Evolutionary conservation across 768 basidiomycete genomes (phyloP).

Genomic region (Lentinula sp.): DNA sequence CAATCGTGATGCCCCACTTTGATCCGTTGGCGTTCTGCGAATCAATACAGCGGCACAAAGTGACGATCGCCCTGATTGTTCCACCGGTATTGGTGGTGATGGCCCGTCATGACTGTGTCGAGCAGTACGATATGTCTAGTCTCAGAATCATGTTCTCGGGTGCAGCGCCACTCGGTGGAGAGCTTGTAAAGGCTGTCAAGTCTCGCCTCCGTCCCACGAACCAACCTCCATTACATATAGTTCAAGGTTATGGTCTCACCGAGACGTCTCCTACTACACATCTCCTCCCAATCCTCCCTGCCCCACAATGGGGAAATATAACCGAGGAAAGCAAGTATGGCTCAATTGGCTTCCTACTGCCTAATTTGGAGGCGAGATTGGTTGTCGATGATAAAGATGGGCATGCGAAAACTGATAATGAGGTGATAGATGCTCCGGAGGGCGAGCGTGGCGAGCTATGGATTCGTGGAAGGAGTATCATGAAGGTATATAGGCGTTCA

Average conservation of each 20-base stretch:
- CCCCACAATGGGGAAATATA: background rate
- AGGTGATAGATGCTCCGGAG: slow-evolving; percentile 12
- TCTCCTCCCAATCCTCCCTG: slow-evolving; percentile 30
- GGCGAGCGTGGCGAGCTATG: slow-evolving; percentile 77
- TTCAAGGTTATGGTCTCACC: slow-evolving; percentile 65
- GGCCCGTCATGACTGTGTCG: slow-evolving; percentile 63
- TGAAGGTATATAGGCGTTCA: slow-evolving; percentile 45
- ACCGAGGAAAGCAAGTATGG: background rate
- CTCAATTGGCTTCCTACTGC: slow-evolving; percentile 56
- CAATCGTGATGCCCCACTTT: slow-evolving; percentile 62
- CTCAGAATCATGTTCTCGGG: slow-evolving; percentile 59
- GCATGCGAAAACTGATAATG: background rate
- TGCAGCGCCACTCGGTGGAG: slow-evolving; percentile 73
- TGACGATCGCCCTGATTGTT: slow-evolving; percentile 55
- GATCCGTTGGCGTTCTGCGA: slow-evolving; percentile 65
- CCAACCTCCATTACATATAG: background rate
- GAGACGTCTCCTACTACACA: slow-evolving; percentile 77
- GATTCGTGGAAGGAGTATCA: slow-evolving; percentile 71
- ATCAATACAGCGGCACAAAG: slow-evolving; percentile 58
- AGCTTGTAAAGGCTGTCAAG: slow-evolving; percentile 46
- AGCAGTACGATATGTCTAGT: slow-evolving; percentile 60
- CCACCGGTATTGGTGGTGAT: slow-evolving; percentile 83
- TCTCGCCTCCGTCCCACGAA: slow-evolving; percentile 11
- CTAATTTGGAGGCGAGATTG: slow-evolving; percentile 72
- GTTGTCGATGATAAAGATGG: slow-evolving; percentile 54